Evolutionary conservation across 192 early-diverging fungal species (phyloP), one percentile per base, ranked within the genome.

Genomic region (Phlyctochytrium arcticum): DNA sequence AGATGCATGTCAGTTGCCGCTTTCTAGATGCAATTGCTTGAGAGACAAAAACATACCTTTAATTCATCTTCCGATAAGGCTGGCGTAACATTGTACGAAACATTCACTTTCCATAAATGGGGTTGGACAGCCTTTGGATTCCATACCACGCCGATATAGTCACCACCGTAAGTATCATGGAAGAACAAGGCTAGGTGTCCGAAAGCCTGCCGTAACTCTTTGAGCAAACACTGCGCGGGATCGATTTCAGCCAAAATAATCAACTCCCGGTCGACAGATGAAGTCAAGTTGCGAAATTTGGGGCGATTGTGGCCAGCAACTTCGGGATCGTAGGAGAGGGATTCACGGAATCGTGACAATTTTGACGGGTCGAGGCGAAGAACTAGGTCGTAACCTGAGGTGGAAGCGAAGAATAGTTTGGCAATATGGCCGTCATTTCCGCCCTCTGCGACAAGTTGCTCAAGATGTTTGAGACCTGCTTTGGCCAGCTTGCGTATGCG

Each of bases 391-490:
- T 94, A 98, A 50, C 90, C 89, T 29, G 68, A 56, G 15, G 90
- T 75, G n/a, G 92, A 89, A 6, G 91, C 85, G 5, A 90, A 75
- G 76, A 95, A 98, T 15, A 94, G 54, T 58, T 84, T 75, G 23
- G 50, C 2, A 4, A 53, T 15, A 9, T 17, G 15, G 39, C 80
- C 75, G 3, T 70, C 61, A 29, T 71, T 66, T 34, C 57, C 67
- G 10, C 75, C 76, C 26, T 48, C 42, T 8, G 36, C 5, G 7
- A 86, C 60, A 21, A 68, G 49, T 35, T 72, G 34, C 21, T 80
- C 80, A 6, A 93, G 54, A 19, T 78, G 71, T 33, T 53, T 58
- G 9, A 88, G 71, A 6, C 91, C 80, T 1, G 90, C 85, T 54
- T 67, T 74, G 21, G 92, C 88, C 44, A 98, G 71, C 2, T 72